phyloP scores from a whole-genome alignment of 495 filamentous ascomycete species.

The Cercophora sp. region DNA sequence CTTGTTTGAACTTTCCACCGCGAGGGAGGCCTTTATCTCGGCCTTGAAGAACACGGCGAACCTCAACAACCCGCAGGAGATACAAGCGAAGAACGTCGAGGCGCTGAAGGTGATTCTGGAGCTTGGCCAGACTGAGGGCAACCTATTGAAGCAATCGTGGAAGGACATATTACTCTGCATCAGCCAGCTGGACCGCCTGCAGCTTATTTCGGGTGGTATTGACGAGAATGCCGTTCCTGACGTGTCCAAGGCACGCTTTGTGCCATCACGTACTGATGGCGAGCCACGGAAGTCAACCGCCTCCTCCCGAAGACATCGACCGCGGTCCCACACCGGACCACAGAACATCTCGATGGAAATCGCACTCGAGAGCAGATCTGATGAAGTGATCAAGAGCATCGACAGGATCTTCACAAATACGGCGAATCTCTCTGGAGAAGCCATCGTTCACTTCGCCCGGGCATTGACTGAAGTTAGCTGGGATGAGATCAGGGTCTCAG shows the following conservation, averaged over 20 bases:
- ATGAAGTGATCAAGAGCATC: conserved; percentile 86
- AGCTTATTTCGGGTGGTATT: conserved; percentile 90
- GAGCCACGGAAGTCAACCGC: conserved; percentile 66
- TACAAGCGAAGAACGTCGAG: conserved; percentile 94
- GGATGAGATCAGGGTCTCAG: conserved; percentile 97
- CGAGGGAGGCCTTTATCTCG: conserved; percentile 89
- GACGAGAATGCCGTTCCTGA: conserved; percentile 91
- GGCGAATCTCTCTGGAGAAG: conserved; percentile 85
- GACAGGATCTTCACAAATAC: conserved; percentile 96
- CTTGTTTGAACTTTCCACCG: conserved; percentile 85
- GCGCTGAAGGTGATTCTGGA: conserved; percentile 87
- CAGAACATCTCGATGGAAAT: conserved; percentile 77
- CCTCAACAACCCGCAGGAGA: conserved; percentile 89
- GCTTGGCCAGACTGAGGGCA: conserved; percentile 86
- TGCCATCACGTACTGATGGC: conserved; percentile 47
- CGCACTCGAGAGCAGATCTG: conserved; percentile 84
- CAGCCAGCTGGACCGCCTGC: conserved; percentile 91
- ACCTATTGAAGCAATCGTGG: conserved; percentile 85
- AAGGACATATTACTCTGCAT: conserved; percentile 92
- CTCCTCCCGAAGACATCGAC: conserved; percentile 57
- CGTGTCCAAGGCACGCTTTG: conserved; percentile 76
- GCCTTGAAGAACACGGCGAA: conserved; percentile 92
- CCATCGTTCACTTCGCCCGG: conserved; percentile 95
- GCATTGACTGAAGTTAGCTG: conserved; percentile 95
- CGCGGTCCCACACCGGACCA: conserved; percentile 59